Percentiles rank a stretch among this genome's conserved stretches.
Evolutionary conservation across 2,329 filamentous ascomycete genomes (phyloP).

Genomic region (Biscogniauxia marginata): DNA sequence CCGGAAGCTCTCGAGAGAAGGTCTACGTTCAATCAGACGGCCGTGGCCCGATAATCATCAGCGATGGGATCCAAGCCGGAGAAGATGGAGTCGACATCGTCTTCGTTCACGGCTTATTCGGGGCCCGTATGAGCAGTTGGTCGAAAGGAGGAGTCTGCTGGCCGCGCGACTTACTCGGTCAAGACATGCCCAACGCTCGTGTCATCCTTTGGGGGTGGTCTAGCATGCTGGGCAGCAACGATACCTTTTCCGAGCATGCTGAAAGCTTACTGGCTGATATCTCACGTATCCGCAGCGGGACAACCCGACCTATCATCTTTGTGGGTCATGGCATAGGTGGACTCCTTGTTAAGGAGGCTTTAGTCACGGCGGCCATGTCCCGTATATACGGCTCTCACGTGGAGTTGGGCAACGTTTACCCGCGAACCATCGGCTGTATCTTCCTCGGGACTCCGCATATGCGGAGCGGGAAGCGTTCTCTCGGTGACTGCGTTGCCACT

Average conservation of each 20-base stretch:
- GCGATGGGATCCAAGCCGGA: conserved; percentile 22
- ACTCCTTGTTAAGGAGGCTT: conserved; percentile 31
- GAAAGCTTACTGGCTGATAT: conserved; percentile 29
- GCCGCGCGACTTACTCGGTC: conserved; percentile 30
- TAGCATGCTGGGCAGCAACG: conserved; percentile 17
- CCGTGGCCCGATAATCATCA: conserved; percentile 25
- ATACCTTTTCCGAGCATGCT: conserved; percentile 29
- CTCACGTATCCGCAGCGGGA: conserved; percentile 23
- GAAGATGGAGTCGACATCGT: conserved; percentile 31
- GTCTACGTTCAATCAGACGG: conserved; percentile 25
- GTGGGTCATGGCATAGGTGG: conserved; percentile 31
- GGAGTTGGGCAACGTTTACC: conserved; percentile 32
- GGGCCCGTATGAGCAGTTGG: conserved; percentile 26
- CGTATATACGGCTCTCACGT: conserved; percentile 31
- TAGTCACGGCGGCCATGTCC: conserved; percentile 31
- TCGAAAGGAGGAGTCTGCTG: conserved; percentile 29
- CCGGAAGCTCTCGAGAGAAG: conserved; percentile 28
- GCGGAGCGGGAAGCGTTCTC: conserved; percentile 26
- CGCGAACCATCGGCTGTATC: conserved; percentile 30
- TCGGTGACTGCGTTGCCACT: conserved; percentile 29
- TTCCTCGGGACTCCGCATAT: conserved; percentile 32
- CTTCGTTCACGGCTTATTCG: conserved; percentile 31
- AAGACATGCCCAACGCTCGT: conserved; percentile 26
- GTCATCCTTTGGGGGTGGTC: conserved; percentile 32
- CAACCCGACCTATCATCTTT: conserved; percentile 32